phyloP scores from a whole-genome alignment of 2,329 filamentous ascomycete genomes.

The Cadophora sp. region DNA sequence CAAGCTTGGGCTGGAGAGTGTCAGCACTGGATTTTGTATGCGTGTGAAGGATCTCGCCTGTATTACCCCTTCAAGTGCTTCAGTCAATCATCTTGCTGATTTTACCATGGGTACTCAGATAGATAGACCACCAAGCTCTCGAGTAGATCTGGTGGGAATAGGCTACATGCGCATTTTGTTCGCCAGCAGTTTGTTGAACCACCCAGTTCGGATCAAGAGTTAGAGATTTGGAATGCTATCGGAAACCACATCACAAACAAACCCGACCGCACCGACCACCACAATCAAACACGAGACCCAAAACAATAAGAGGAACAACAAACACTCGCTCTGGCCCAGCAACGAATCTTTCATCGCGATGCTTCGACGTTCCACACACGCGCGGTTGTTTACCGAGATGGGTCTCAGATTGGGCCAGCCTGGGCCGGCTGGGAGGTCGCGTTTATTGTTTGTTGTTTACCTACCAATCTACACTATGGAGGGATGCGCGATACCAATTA shows the following conservation, averaged over 20 bases:
- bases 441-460: background rate
- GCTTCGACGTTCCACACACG: conserved; percentile 4
- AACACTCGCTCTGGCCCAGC: background rate
- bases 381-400: conserved; percentile 15
- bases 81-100: no score
- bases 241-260: background rate
- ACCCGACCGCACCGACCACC: background rate
- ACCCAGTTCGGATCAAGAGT: background rate
- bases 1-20: background rate
- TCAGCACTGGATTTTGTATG: background rate
- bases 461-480: background rate
- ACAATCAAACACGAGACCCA: background rate
- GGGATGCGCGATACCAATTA: background rate
- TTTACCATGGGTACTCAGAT: no score
- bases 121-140: no score
- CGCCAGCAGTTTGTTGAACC: no score
- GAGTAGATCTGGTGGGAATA: no score
- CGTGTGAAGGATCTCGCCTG: background rate
- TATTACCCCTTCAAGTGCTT: background rate
- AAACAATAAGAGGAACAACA: background rate
- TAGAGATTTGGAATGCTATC: no score
- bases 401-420: conserved; percentile 10
- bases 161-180: no score
- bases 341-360: background rate
- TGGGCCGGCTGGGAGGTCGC: background rate